Percentiles rank a stretch among this genome's conserved stretches.
Evolutionary conservation across 106 monocot species (phyloP).

Genomic region (Chionographis japonica): DNA sequence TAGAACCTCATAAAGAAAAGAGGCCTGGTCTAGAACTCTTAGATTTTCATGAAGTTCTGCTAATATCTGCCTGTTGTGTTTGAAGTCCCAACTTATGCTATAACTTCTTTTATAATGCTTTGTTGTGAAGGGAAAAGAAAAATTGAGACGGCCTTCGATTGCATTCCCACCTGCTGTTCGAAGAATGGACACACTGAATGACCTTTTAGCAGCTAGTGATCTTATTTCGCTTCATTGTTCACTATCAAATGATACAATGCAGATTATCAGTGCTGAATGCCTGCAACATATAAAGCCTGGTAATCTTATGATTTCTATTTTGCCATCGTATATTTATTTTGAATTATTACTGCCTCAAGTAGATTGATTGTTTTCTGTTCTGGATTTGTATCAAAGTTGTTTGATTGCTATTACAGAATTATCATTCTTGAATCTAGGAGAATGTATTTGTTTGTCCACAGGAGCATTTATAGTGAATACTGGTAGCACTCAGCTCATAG

Average conservation of each 20-base stretch:
- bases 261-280: constrained; percentile 80
- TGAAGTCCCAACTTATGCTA: background rate
- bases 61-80: background rate
- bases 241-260: constrained; percentile 72
- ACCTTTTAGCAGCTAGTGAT: constrained; percentile 92
- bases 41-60: constrained; percentile 22
- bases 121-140: constrained; percentile 58
- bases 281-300: constrained; percentile 93
- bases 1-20: no score
- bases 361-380: no score
- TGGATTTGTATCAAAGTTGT: no score
- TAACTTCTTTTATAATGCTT: background rate
- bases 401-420: background rate
- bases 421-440: background rate
- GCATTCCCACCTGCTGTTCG: constrained; percentile 85
- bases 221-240: constrained; percentile 94
- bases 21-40: no score
- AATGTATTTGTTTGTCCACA: constrained; percentile 11
- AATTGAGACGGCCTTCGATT: constrained; percentile 45
- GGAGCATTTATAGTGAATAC: constrained; percentile 84
- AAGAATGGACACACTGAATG: constrained; percentile 98
- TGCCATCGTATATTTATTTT: background rate
- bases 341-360: no score
- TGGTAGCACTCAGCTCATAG: constrained; percentile 71
- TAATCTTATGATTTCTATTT: constrained; percentile 15